Conservation (phyloP, 2,329 filamentous ascomycete species). For the Gyromitra esculenta region DNA sequence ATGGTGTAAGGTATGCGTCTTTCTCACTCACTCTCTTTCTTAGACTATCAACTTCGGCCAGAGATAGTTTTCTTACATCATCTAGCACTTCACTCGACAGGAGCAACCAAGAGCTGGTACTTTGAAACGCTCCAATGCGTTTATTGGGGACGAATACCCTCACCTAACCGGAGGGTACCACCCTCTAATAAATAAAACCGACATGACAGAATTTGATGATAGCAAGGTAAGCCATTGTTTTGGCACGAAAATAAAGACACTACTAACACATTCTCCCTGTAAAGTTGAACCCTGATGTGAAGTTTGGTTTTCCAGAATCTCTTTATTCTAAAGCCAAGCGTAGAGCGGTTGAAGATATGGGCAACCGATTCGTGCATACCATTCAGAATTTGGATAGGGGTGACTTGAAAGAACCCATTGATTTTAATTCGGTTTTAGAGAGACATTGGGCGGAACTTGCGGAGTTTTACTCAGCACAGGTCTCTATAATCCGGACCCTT, state of each 20-base stretch:
- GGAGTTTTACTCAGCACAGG: slow-evolving; percentile 40
- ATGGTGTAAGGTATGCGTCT: slow-evolving; percentile 19
- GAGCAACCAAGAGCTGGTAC: slow-evolving; percentile 30
- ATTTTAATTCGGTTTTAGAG: slow-evolving; percentile 40
- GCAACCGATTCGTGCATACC: slow-evolving; percentile 24
- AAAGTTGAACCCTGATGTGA: background rate
- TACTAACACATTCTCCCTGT: background rate
- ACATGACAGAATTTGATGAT: background rate
- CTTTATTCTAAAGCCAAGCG: slow-evolving; percentile 38
- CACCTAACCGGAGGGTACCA: background rate
- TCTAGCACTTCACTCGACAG: slow-evolving; percentile 14
- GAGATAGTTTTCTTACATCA: background rate
- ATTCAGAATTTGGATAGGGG: slow-evolving; percentile 28
- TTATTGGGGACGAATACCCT: background rate
- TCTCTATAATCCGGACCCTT: slow-evolving; percentile 13
- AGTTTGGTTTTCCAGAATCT: slow-evolving; percentile 22
- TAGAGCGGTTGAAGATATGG: slow-evolving; percentile 40
- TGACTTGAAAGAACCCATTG: slow-evolving; percentile 2
- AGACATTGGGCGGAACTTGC: slow-evolving; percentile 39
- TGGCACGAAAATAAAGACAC: background rate
- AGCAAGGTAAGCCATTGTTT: background rate
- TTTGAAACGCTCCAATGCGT: slow-evolving; percentile 26
- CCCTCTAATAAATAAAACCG: background rate
- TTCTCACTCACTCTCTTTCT: background rate
- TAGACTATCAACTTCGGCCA: background rate